These are phyloP conservation scores for Phaseolus lunatus DNA, from an alignment of 306 rosid genomes.

Conservation along the genomic window DNA sequence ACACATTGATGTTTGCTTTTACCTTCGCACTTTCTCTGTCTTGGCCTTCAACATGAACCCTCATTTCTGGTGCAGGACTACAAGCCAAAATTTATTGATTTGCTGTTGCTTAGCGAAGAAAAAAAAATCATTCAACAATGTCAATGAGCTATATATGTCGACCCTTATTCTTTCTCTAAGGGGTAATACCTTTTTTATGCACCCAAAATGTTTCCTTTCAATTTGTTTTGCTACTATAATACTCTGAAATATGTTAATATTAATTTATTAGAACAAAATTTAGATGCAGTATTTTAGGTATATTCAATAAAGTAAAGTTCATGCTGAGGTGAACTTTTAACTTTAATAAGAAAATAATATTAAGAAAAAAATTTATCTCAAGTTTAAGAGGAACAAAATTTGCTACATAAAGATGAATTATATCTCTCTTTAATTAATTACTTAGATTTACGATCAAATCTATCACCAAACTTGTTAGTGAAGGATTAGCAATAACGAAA, in stretches of 20 bases:
- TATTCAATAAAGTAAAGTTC: no score
- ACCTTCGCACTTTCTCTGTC: not conserved
- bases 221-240: not conserved
- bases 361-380: no score
- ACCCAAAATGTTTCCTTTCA: not conserved
- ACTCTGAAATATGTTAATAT: not conserved
- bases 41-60: slow-evolving; percentile 1
- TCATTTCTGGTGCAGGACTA: slow-evolving; percentile 49
- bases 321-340: no score
- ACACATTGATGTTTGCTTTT: not conserved
- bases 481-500: no score
- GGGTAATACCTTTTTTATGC: no score
- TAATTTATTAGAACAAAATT: not conserved
- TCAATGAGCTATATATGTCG: slow-evolving; percentile 45
- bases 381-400: no score
- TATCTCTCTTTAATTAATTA: no score
- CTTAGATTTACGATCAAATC: no score
- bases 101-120: slow-evolving; percentile 44
- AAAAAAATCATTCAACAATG: slow-evolving; percentile 46
- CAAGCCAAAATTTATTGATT: slow-evolving; percentile 60
- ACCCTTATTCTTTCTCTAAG: slow-evolving; percentile 54
- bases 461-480: no score
- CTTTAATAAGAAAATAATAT: no score
- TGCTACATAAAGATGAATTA: no score
- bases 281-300: no score